Evolutionary conservation across 371 early-diverging fungal species (phyloP), one percentile per base, ranked within the genome.

Genomic region (Batrachochytrium dendrobatidis): DNA sequence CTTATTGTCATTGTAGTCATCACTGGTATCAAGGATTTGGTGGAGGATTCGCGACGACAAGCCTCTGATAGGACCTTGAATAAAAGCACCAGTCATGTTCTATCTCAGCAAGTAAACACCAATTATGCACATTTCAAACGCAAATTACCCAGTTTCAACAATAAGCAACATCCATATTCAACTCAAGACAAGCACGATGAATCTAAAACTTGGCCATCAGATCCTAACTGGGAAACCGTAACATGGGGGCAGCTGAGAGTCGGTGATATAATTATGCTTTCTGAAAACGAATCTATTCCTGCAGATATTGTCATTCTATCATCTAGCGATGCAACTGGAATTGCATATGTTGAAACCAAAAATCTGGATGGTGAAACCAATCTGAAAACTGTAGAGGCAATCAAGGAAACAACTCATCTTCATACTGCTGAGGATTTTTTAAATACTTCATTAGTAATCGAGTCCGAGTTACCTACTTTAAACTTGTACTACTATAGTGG

Each of bases 291-390:
- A 44, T 75, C 86, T 17, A 82, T 95, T 6, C 97, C 98, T 12
- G 95, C 98, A 3, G 98, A 99, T 70, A 74, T 88, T 22, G 71
- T 93, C 12, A 69, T 94, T 24, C 73, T 96, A 29, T 80, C 90
- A 2, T 86, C 90, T 0, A 84, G 88, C 6, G 87, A 90, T 50
- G 73, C 72, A 1, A 83, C 81, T 48, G 85, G 83, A 1, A 61
- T 84, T 15, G 91, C 90, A 66, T 96, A 83, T 73, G 83, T 96
- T 18, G 96, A 96, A 65, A 96, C 96, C 4, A 90, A 89, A 63
- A 91, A 92, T 68, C 67, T 98, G 49, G 96, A 98, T 71, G 99
- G 99, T 22, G 99, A 98, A 71, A 91, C 92, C 20, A 95, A 95
- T 65, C 74, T 96, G 20, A 97, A 97, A 72, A 78, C 86, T 26